phyloP scores from a whole-genome alignment of 345 rosid species.

The Erucastrum elatum region DNA sequence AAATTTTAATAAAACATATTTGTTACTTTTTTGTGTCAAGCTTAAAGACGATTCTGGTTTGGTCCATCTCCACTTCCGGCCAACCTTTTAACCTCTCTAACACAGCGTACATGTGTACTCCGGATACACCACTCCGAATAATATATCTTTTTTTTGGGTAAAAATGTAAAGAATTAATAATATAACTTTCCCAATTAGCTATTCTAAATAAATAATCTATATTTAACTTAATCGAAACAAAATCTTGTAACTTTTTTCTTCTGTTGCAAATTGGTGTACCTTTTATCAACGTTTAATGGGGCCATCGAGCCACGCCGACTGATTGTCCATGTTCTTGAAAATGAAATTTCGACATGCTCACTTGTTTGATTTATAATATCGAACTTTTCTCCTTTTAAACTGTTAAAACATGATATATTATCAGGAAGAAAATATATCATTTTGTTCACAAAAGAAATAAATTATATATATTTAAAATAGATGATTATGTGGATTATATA shows the following conservation, averaged over 20 bases:
- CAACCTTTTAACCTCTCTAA: slow-evolving; percentile 69
- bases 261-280: slow-evolving; percentile 37
- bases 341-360: slow-evolving; percentile 68
- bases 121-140: slow-evolving; percentile 61
- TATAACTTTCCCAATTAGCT: neutral
- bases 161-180: no score
- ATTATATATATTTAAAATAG: neutral
- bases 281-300: slow-evolving; percentile 80
- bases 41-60: slow-evolving; percentile 79
- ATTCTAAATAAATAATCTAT: no score
- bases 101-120: slow-evolving; percentile 63
- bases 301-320: slow-evolving; percentile 24
- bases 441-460: neutral
- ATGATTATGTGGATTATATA: neutral
- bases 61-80: slow-evolving; percentile 81
- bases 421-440: neutral
- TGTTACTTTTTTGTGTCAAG: slow-evolving; percentile 56
- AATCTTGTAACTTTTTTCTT: neutral
- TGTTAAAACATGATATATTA: slow-evolving; percentile 34
- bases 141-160: slow-evolving; percentile 51
- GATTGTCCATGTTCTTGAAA: slow-evolving; percentile 54
- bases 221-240: neutral
- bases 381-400: slow-evolving; percentile 49
- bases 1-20: neutral
- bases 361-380: slow-evolving; percentile 46